phyloP scores from a whole-genome alignment of 768 basidiomycete species.

The Mycena haematopus region DNA sequence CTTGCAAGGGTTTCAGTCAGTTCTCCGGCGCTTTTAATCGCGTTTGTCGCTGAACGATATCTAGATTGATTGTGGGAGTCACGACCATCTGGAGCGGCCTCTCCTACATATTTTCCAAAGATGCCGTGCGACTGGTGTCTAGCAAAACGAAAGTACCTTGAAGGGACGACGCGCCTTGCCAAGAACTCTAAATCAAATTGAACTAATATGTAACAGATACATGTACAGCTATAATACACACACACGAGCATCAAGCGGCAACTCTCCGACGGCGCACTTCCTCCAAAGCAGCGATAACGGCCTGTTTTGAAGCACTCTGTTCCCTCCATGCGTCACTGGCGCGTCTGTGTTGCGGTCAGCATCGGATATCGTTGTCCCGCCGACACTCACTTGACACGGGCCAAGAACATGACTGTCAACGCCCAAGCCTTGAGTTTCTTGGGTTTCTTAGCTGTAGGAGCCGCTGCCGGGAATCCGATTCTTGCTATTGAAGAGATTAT shows the following conservation, averaged over 20 bases:
- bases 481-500: conserved; percentile 78
- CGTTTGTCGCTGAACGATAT: not conserved
- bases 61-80: conserved; percentile 83
- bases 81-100: conserved; percentile 94
- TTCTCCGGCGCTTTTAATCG: conserved; percentile 23
- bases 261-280: conserved; percentile 68
- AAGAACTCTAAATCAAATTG: conserved; percentile 19
- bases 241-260: conserved; percentile 21
- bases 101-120: conserved; percentile 79
- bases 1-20: conserved; percentile 79
- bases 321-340: conserved; percentile 70
- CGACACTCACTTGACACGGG: conserved; percentile 64
- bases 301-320: conserved; percentile 64
- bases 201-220: conserved; percentile 33
- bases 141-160: conserved; percentile 38
- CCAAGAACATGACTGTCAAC: conserved; percentile 66
- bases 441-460: conserved; percentile 45
- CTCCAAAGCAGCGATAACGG: conserved; percentile 68
- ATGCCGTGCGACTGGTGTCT: conserved; percentile 70
- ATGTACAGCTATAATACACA: conserved; percentile 27
- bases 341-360: conserved; percentile 46
- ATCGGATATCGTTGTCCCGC: conserved; percentile 7
- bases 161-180: not conserved
- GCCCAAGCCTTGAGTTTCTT: conserved; percentile 64
- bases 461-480: conserved; percentile 68